phyloP scores from a whole-genome alignment of 306 rosid species.

The Dryas octopetala region DNA sequence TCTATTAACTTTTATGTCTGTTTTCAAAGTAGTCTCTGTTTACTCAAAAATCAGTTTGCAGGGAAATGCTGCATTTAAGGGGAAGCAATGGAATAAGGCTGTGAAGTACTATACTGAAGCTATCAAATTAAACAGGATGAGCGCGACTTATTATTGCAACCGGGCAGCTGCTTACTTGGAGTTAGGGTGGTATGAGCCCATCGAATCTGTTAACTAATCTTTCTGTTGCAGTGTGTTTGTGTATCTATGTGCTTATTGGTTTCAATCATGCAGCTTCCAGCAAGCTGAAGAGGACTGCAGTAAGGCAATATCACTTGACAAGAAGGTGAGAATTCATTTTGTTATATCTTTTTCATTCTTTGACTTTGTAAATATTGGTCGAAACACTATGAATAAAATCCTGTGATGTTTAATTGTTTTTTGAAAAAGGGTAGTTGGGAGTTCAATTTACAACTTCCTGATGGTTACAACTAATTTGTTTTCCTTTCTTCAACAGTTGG shows the following conservation, averaged over 20 bases:
- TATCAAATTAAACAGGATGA: slow-evolving; percentile 56
- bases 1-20: not conserved
- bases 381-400: not conserved
- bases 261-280: slow-evolving; percentile 64
- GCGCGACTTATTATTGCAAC: slow-evolving; percentile 71
- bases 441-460: not conserved
- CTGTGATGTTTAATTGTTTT: not conserved
- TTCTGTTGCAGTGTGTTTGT: slow-evolving; percentile 20
- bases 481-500: not conserved
- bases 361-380: not conserved
- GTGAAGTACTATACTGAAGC: slow-evolving; percentile 73
- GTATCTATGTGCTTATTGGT: slow-evolving; percentile 5
- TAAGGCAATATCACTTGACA: slow-evolving; percentile 66
- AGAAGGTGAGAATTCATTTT: slow-evolving; percentile 62
- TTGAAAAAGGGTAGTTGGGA: not conserved
- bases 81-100: slow-evolving; percentile 74
- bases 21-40: not conserved
- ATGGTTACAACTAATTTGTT: not conserved
- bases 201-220: slow-evolving; percentile 13
- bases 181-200: slow-evolving; percentile 67
- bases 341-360: not conserved
- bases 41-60: slow-evolving; percentile 26
- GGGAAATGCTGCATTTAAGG: slow-evolving; percentile 90
- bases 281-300: slow-evolving; percentile 90
- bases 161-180: slow-evolving; percentile 87